A percentile compares a stretch with the other conserved stretches of the same genome.
These are phyloP conservation scores for Ceratorhiza oryzae-sativae DNA, from an alignment of 1,284 basidiomycete genomes.

Conservation along the genomic window DNA sequence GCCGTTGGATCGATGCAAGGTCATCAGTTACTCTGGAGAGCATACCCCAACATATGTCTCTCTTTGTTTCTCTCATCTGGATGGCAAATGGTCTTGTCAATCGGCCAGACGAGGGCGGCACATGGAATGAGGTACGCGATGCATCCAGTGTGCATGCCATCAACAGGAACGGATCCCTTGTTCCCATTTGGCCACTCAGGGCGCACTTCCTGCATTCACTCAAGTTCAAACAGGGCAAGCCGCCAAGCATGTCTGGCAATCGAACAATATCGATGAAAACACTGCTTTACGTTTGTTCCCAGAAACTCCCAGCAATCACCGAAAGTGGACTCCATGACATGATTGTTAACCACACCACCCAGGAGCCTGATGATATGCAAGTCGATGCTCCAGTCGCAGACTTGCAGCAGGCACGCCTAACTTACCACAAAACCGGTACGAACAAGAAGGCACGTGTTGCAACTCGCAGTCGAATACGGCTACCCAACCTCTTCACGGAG, in stretches of 20 bases:
- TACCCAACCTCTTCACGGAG: too few species aligned
- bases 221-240: background rate
- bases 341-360: too few species aligned
- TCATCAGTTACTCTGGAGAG: background rate
- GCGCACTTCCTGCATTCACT: conserved; percentile 1
- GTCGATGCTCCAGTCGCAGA: too few species aligned
- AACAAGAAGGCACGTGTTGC: too few species aligned
- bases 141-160: background rate
- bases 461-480: too few species aligned
- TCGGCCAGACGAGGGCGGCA: background rate
- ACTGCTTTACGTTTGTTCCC: too few species aligned
- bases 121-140: conserved; percentile 17
- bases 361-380: too few species aligned
- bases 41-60: background rate
- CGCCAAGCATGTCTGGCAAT: background rate
- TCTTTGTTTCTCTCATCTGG: background rate
- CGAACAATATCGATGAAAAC: background rate
- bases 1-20: background rate
- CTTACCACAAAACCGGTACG: too few species aligned
- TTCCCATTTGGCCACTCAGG: conserved; percentile 7
- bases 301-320: too few species aligned
- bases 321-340: too few species aligned
- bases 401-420: too few species aligned
- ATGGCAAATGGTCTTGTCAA: conserved; percentile 17
- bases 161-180: background rate